phyloP scores from a whole-genome alignment of 163 green algal species.

The Chlorella variabilis region DNA sequence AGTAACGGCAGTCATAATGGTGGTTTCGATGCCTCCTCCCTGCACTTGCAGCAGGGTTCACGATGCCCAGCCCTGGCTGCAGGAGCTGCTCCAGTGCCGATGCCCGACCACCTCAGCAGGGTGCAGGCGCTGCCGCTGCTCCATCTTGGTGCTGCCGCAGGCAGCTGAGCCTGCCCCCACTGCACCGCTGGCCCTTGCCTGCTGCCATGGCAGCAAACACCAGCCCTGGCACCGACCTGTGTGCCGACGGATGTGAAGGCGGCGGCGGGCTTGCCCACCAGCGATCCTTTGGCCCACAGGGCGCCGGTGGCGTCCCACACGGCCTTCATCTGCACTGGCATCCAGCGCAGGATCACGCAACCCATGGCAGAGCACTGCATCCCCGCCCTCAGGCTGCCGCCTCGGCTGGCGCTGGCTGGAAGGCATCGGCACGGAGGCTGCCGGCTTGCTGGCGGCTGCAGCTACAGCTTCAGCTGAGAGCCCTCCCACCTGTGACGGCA shows the following conservation, averaged over 20 bases:
- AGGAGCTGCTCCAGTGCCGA: not conserved
- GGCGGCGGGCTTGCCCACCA: constrained; percentile 79
- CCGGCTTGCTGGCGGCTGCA: not conserved
- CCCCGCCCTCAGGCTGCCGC: not conserved
- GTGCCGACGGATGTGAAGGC: constrained; percentile 77
- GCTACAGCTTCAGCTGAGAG: not conserved
- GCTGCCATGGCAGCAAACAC: too few species aligned
- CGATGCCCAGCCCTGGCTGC: not conserved
- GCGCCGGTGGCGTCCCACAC: constrained; percentile 88
- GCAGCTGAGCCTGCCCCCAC: too few species aligned
- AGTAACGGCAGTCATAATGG: constrained; percentile 63
- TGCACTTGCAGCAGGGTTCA: not conserved
- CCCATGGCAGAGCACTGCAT: not conserved
- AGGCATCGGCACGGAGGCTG: too few species aligned
- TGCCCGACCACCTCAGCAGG: too few species aligned
- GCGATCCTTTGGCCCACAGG: constrained; percentile 76
- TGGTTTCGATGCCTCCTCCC: constrained; percentile 35
- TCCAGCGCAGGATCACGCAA: not conserved
- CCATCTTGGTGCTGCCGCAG: too few species aligned
- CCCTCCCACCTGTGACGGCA: constrained; percentile 26
- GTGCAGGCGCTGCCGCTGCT: too few species aligned
- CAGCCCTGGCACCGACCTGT: constrained; percentile 63
- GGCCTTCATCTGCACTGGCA: constrained; percentile 68
- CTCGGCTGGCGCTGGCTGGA: not conserved
- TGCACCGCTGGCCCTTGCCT: too few species aligned